These are phyloP conservation scores for Xylaria sp. DNA, from an alignment of 2,329 filamentous ascomycete genomes.

Conservation along the genomic window DNA sequence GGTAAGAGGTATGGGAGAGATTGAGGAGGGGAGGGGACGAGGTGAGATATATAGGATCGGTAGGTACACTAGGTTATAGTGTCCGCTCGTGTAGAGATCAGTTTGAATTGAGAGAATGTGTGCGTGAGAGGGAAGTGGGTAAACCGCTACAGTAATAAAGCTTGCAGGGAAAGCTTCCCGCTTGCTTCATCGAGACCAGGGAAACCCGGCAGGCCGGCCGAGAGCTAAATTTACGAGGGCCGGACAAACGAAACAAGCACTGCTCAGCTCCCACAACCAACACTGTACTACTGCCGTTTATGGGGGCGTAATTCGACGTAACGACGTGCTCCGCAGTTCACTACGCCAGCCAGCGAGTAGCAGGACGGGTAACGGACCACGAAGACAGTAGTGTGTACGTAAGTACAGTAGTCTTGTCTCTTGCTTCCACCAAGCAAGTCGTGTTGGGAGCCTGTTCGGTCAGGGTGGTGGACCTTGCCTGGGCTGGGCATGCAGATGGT, in stretches of 20 bases:
- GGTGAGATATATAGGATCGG: slow-evolving; percentile 21
- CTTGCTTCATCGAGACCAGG: slow-evolving; percentile 24
- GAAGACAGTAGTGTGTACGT: neutral
- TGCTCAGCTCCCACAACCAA: slow-evolving; percentile 4
- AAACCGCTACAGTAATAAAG: slow-evolving; percentile 17
- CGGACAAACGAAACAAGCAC: slow-evolving; percentile 1
- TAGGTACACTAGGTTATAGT: neutral
- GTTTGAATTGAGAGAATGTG: slow-evolving; percentile 12
- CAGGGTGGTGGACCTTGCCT: slow-evolving; percentile 21
- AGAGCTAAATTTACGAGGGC: slow-evolving; percentile 13
- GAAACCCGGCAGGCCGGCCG: slow-evolving; percentile 10
- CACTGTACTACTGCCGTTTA: neutral
- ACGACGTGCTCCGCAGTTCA: neutral
- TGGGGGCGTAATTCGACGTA: neutral
- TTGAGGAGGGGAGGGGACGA: neutral
- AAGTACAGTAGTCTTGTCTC: too few species aligned
- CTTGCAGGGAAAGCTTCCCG: slow-evolving; percentile 23
- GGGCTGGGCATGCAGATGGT: slow-evolving; percentile 25
- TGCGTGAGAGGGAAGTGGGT: slow-evolving; percentile 13
- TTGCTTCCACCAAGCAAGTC: too few species aligned
- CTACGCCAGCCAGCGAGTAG: slow-evolving; percentile 7
- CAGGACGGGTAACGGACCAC: slow-evolving; percentile 7
- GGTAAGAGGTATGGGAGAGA: neutral
- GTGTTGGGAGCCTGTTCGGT: slow-evolving; percentile 20
- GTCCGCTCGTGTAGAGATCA: neutral